A percentile compares a stretch with the other conserved stretches of the same genome.
These are phyloP conservation scores for Aspergillus latus DNA, from an alignment of 2,329 filamentous ascomycete species.

Conservation along the genomic window DNA sequence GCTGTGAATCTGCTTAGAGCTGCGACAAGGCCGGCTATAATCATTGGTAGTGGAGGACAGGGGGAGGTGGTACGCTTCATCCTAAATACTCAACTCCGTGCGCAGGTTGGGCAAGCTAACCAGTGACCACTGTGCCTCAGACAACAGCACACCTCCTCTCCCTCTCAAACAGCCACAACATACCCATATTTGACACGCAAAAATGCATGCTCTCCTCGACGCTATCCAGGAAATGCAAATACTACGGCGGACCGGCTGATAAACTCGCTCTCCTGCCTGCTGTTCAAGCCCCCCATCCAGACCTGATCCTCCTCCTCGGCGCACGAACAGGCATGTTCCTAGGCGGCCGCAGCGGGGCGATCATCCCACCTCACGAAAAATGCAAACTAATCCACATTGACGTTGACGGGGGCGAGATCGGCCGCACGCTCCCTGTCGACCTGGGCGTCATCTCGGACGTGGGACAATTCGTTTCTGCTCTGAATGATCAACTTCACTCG, in stretches of 20 bases:
- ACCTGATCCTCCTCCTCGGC: slow-evolving; percentile 45
- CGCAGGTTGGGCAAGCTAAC: neutral
- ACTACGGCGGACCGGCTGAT: slow-evolving; percentile 38
- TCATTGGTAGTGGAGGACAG: slow-evolving; percentile 43
- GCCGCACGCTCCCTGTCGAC: slow-evolving; percentile 41
- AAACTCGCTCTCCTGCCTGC: slow-evolving; percentile 34
- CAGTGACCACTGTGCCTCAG: slow-evolving; percentile 15
- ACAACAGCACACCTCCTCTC: slow-evolving; percentile 30
- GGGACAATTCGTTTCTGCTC: slow-evolving; percentile 32
- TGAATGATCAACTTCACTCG: slow-evolving; percentile 20
- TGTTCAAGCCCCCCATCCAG: slow-evolving; percentile 34
- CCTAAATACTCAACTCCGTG: neutral
- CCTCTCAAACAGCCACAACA: slow-evolving; percentile 36
- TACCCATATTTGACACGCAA: slow-evolving; percentile 45
- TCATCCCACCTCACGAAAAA: slow-evolving; percentile 36
- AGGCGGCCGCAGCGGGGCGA: slow-evolving; percentile 36
- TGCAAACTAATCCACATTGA: slow-evolving; percentile 47
- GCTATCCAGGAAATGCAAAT: slow-evolving; percentile 22
- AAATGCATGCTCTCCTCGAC: slow-evolving; percentile 25
- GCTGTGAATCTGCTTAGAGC: slow-evolving; percentile 32
- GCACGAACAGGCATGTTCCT: slow-evolving; percentile 46
- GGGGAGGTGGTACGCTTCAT: slow-evolving; percentile 3
- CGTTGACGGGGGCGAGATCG: slow-evolving; percentile 45
- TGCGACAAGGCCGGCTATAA: slow-evolving; percentile 43
- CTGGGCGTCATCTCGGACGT: slow-evolving; percentile 46